A percentile compares a stretch with the other conserved stretches of the same genome.
Conservation (phyloP, 441 rosid genomes). For the Dalechampia spathulata region DNA sequence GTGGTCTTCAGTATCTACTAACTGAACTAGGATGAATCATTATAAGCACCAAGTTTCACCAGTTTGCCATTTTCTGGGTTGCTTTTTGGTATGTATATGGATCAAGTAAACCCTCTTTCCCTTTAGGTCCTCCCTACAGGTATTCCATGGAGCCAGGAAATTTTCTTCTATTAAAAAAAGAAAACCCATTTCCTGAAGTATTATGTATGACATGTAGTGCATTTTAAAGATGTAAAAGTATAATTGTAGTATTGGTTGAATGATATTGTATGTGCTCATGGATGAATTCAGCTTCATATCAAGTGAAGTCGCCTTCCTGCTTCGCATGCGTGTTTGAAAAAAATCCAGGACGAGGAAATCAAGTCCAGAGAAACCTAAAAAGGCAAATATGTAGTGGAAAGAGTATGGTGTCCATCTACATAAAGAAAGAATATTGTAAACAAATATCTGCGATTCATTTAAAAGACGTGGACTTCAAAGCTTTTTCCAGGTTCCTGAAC, state of each 20-base stretch:
- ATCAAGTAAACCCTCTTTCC: conserved; percentile 10
- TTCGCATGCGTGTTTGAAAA: neutral
- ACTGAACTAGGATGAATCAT: conserved; percentile 27
- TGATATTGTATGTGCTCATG: too few species aligned
- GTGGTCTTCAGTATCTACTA: conserved; percentile 31
- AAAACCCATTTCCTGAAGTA: too few species aligned
- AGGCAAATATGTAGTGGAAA: neutral
- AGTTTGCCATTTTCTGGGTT: conserved; percentile 7
- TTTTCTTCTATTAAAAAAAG: conserved; percentile 1
- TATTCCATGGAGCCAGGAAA: conserved; percentile 11
- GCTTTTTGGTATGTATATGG: conserved; percentile 26
- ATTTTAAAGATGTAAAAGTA: too few species aligned
- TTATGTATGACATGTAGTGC: too few species aligned
- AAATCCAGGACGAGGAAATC: neutral
- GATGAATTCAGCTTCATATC: too few species aligned
- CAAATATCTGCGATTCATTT: conserved; percentile 12
- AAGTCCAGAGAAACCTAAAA: neutral
- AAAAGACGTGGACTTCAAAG: conserved; percentile 15
- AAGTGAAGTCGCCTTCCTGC: too few species aligned
- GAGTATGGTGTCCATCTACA: neutral
- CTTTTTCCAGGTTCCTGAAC: conserved; percentile 27
- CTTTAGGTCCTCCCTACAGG: conserved; percentile 16
- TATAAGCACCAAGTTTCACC: conserved; percentile 13
- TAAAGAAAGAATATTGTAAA: conserved; percentile 4
- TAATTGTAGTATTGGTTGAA: too few species aligned